Base-by-base conservation (phyloP, 129 eudicot genomes). In the Silybum marianum region DNA sequence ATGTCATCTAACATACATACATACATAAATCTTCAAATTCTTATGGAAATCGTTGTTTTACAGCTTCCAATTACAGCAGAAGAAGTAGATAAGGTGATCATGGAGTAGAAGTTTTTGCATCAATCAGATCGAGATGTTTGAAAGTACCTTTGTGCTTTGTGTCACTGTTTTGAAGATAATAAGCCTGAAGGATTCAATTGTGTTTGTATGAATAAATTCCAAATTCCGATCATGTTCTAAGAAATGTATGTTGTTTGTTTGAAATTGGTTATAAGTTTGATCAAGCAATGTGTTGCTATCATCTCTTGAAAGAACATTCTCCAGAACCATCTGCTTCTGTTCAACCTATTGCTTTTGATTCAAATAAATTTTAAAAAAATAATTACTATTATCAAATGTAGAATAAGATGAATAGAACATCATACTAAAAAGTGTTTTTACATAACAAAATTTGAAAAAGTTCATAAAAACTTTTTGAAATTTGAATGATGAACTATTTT, bases 1-100 rank as follows among this genome's bases (percentile, higher is more conserved):
- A 54, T 13, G 62, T 3, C 19, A 14, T 51, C 63, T 13, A 51
- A 51, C 9, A 48, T 51, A 51, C 8, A 3, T 32, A 32, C 6
- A 32, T 32, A 32, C 3, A 32, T 58, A 58, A 58, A 58, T 58
- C 24, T 58, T 58, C 2, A 18, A 18, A 18, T n/a, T 58, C 66
- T 54, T 2, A 54, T 54, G 21, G 21, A 54, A 48, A 21, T 54
- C 32, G 36, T 68, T 76, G 38, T 54, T 76, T 60, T 58, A 21
- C 51, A 76, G 79, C 79, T 76, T 32, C 79, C 71, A 19, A 21
- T 58, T 21, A 58, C 23, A 3, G 65, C 76, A 2, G 78, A 51
- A 46, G 13, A 9, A 44, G 19, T 74, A 7, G 66, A 74, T 24
- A 16, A 4, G 10, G 67, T 44, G 78, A 23, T 74, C 24, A 74